Evolutionary conservation across 352 stramenopile species (phyloP), one percentile per base, ranked within the genome.

Genomic region (Globisporangium nodosum): DNA sequence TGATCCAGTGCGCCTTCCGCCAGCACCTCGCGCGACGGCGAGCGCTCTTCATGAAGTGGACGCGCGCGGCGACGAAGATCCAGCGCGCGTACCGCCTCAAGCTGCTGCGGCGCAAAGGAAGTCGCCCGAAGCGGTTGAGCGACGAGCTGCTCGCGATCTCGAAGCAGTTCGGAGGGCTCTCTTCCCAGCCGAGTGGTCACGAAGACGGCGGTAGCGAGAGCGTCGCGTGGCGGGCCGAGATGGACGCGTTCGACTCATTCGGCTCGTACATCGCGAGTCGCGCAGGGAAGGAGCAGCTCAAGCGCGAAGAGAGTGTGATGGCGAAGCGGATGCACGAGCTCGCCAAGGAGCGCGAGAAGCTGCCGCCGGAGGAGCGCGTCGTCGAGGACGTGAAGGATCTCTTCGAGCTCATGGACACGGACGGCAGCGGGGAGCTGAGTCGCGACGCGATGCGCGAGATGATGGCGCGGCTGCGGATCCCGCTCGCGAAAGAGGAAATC

Each of bases 381-480:
- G 54, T 79, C 2, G 75, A 86, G 56, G 77, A 91, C 24, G 60
- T 76, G 0, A 63, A 73, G 5, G 83, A 90, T 46, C 61, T 91
- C 6, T 93, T 93, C 56, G 81, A 90, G 60, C 69, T 88, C 15
- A 60, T 88, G 30, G 83, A 91, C 27, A 61, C 74, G n/a, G 67
- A 60, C 21, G 76, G 76, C 1, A 64, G 56, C 15, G 74, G 76
- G 2, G 81, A 88, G 61, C 57, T 89, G 2, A 78, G 68, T 7
- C 61, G 76, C 13, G 76, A 85, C 6, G 58, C 61, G 12, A 82
- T 69, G 1, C 63, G 62, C 13, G 76, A 73, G 46, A 58, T 90
- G 33, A 87, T 88, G 47, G 69, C 51, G 52, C 68, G 74, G 0
- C 52, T 93, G 49, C 79, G 80, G 43, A 69, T 93, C 18, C 81